Evolutionary conservation across 148 eudicot genomes (phyloP).

Genomic region (Chenopodium album): DNA sequence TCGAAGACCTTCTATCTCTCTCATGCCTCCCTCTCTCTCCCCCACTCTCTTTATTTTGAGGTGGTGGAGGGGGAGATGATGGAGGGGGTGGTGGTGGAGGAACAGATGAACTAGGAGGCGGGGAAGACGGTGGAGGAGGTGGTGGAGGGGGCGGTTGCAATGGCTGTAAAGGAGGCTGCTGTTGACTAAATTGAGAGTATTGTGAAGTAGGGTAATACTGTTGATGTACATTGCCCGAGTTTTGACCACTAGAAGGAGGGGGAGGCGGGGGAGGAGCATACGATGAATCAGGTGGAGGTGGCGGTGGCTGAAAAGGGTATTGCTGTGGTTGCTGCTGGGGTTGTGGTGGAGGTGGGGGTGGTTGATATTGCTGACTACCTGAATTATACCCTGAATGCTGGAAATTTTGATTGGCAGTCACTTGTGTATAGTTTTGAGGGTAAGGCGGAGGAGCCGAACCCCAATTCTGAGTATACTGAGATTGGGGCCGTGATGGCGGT

Average conservation of each 20-base stretch:
- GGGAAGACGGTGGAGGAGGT: slow-evolving; percentile 56
- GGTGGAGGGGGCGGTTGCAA: slow-evolving; percentile 69
- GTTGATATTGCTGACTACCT: slow-evolving; percentile 36
- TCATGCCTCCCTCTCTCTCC: slow-evolving; percentile 39
- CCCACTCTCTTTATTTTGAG: slow-evolving; percentile 50
- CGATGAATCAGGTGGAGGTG: slow-evolving; percentile 76
- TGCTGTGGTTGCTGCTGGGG: slow-evolving; percentile 50
- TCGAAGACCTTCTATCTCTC: slow-evolving; percentile 42
- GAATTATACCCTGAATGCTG: slow-evolving; percentile 42
- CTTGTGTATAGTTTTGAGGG: slow-evolving; percentile 43
- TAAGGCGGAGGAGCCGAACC: slow-evolving; percentile 48
- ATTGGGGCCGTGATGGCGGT: slow-evolving; percentile 44
- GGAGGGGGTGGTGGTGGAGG: slow-evolving; percentile 87
- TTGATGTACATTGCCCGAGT: slow-evolving; percentile 33
- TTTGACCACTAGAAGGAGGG: slow-evolving; percentile 29
- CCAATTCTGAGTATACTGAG: slow-evolving; percentile 69
- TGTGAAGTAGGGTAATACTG: slow-evolving; percentile 80
- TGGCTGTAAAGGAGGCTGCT: slow-evolving; percentile 40
- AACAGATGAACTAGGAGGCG: slow-evolving; percentile 54
- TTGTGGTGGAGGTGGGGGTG: slow-evolving; percentile 37
- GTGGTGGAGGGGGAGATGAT: slow-evolving; percentile 46
- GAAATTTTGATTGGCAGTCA: slow-evolving; percentile 39
- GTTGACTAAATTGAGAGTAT: slow-evolving; percentile 69
- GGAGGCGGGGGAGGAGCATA: slow-evolving; percentile 77
- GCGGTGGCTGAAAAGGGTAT: slow-evolving; percentile 57